These are phyloP conservation scores for Beta corolliflora DNA, from an alignment of 179 eudicot genomes.

Conservation along the genomic window DNA sequence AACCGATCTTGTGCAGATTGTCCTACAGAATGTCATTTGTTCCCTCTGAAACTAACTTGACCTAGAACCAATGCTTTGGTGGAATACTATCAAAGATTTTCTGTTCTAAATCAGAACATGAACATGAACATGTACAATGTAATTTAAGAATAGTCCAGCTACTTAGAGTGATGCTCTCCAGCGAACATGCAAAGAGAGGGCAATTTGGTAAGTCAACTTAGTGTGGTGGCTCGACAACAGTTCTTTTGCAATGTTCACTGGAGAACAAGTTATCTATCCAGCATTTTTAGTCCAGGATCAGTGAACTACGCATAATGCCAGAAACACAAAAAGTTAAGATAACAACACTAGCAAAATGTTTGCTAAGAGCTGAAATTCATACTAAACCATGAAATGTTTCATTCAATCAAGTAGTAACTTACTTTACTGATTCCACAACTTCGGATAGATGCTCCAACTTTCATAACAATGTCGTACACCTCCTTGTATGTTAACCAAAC, in stretches of 20 bases:
- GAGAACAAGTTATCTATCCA: no score
- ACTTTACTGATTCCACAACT: conserved; percentile 66
- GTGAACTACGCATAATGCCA: not conserved
- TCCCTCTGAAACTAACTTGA: not conserved
- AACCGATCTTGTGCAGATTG: not conserved
- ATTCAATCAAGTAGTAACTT: conserved; percentile 16
- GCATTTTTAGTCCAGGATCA: no score
- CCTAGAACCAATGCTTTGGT: not conserved
- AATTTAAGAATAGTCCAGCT: not conserved
- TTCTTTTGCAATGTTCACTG: no score
- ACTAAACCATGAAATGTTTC: not conserved
- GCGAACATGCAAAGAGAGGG: no score
- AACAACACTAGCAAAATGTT: no score
- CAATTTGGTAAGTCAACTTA: no score
- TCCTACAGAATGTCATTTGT: not conserved
- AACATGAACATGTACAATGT: not conserved
- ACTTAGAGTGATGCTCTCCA: no score
- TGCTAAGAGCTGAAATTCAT: not conserved
- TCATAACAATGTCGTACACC: conserved; percentile 60
- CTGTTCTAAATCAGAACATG: no score
- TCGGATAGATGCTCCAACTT: conserved; percentile 78
- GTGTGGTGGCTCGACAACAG: no score
- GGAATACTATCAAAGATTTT: no score
- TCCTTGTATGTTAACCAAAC: conserved; percentile 80
- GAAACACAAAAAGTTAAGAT: not conserved